Base-by-base conservation (phyloP, 148 eudicot species). In the Cornus kousa region DNA sequence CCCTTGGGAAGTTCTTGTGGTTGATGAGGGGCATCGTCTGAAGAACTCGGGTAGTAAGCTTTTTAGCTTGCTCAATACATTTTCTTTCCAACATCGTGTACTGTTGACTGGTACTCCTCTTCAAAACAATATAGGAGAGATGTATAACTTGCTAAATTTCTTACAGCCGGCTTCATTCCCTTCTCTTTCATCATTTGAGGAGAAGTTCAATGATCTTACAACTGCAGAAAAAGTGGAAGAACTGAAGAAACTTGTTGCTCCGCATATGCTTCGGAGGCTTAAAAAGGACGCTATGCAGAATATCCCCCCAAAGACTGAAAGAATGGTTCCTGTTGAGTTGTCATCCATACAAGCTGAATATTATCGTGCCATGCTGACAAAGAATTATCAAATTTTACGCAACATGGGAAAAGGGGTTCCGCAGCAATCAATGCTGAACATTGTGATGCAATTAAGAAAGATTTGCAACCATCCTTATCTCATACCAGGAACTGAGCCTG, bases 401-500 rank as follows among this genome's bases (percentile, higher is more conserved):
- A 97, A 97, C 80, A 86, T 97, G 14, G 98, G 96, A 66, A 94
- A 94, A 81, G 99, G 98, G 75, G 93, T 88, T 74, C 90, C 97
- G 3, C 98, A 91, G 79, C 97, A 97, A 77, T 97, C 99, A 31
- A 94, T 97, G 99, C 91, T 97, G 62, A 97, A 97, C 83, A 92
- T 97, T 62, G 99, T 97, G 80, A 94, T 94, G 99, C 98, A 97
- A 86, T 80, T 97, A 81, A 87, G 99, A 72, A 97, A 97, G 80
- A 95, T 94, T 68, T 97, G 99, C 85, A 97, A 97, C 80, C 99
- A 97, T 86, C 99, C 99, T 17, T 97, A 97, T 84, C 94, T 97
- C 68, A 97, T 97, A 68, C 97, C 95, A 13, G 99, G 99, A 39
- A 97, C 99, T 67, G 99, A 97, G 74, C 99, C 99, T 74, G 99